phyloP scores from a whole-genome alignment of 1,284 basidiomycete species.

The Heterobasidion irregulare region DNA sequence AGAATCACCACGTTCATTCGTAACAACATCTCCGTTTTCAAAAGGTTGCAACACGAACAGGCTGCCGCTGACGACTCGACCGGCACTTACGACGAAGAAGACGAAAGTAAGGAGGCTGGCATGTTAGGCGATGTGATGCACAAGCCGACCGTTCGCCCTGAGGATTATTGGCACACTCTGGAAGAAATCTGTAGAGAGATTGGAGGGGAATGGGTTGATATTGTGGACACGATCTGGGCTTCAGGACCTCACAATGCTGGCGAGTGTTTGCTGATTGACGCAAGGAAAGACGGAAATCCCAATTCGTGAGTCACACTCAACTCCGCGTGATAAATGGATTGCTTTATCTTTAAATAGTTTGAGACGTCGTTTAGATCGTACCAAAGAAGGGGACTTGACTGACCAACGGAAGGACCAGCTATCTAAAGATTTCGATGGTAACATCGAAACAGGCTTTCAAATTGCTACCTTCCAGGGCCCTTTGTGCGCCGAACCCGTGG shows the following conservation, averaged over 20 bases:
- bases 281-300: conserved; percentile 31
- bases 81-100: conserved; percentile 28
- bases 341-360: conserved; percentile 2
- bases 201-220: conserved; percentile 77
- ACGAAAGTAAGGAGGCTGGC: conserved; percentile 30
- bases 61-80: conserved; percentile 22
- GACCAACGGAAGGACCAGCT: conserved; percentile 16
- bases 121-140: conserved; percentile 50
- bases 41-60: conserved; percentile 43
- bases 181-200: conserved; percentile 56
- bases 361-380: conserved; percentile 41
- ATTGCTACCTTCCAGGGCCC: conserved; percentile 92
- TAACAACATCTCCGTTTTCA: conserved; percentile 58
- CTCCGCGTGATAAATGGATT: conserved; percentile 8
- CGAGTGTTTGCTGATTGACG: conserved; percentile 82
- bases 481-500: conserved; percentile 90
- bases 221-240: conserved; percentile 77
- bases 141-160: conserved; percentile 57
- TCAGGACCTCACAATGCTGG: conserved; percentile 90
- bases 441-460: conserved; percentile 93
- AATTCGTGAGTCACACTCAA: conserved; percentile 45
- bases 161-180: conserved; percentile 79
- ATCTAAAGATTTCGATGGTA: conserved; percentile 61
- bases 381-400: conserved; percentile 19
- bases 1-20: conserved; percentile 67